Evolutionary conservation across 2,329 filamentous ascomycete genomes (phyloP).

Genomic region (Lachnellula suecica): DNA sequence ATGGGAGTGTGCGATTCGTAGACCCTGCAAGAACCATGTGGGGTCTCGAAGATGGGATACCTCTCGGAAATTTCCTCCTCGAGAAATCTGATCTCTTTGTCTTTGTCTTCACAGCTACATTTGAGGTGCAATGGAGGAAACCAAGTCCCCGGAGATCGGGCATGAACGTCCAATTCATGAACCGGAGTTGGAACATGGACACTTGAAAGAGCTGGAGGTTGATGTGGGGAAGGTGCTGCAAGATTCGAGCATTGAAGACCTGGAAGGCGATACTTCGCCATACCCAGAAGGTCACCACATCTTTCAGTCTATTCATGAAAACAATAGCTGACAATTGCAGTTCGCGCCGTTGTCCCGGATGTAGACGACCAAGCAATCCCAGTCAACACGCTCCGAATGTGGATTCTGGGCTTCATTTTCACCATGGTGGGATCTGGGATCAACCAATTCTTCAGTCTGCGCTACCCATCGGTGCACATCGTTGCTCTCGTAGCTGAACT

Average conservation of each 20-base stretch:
- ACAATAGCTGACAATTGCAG: conserved; percentile 36
- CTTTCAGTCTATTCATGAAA: not conserved
- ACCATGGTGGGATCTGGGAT: conserved; percentile 23
- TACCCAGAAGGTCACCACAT: conserved; percentile 60
- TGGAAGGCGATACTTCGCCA: conserved; percentile 36
- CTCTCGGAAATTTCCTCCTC: too few relatives aligned
- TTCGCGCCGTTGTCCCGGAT: conserved; percentile 57
- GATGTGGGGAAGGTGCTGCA: conserved; percentile 13
- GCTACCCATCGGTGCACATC: conserved; percentile 31
- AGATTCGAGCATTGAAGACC: conserved; percentile 15
- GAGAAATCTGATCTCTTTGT: too few relatives aligned
- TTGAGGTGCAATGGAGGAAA: too few relatives aligned
- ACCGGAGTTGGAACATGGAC: conserved; percentile 10
- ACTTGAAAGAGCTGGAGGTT: conserved; percentile 20
- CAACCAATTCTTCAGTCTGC: conserved; percentile 27
- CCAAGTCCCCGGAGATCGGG: too few relatives aligned
- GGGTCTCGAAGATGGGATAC: too few relatives aligned
- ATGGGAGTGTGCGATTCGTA: too few relatives aligned
- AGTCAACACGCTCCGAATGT: conserved; percentile 66
- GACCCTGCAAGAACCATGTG: too few relatives aligned
- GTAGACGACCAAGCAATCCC: conserved; percentile 64
- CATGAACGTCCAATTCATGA: conserved; percentile 3
- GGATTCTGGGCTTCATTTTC: conserved; percentile 54
- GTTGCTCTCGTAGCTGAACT: conserved; percentile 23
- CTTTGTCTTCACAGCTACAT: too few relatives aligned